Evolutionary conservation across 441 rosid genomes (phyloP), one percentile per base, ranked within the genome.

Genomic region (Lepidium campestre): DNA sequence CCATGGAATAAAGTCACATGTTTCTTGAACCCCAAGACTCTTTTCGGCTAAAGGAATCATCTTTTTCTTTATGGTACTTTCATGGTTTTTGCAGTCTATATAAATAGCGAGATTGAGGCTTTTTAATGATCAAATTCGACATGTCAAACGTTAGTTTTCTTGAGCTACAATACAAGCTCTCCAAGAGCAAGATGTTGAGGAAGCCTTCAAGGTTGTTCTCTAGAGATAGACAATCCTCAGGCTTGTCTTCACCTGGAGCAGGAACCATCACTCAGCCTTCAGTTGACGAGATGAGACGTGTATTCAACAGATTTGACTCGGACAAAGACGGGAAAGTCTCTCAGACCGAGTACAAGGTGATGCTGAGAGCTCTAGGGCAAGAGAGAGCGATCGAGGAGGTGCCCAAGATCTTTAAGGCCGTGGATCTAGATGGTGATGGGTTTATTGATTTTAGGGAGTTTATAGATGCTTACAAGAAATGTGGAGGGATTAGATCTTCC

Each of bases 291-390:
- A 77, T 85, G 89, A 82, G 73, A 79, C 73, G 67, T 23, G 91
- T 90, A 34, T 93, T 89, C 62, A 79, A 85, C 50, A 89, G 81
- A 54, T 86, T 90, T 48, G 95, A 89, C 35, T 17, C 81, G 37
- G 80, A 90, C 75, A 85, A 78, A 76, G 97, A 88, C 37, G 98
- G 95, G 4, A 89, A 87, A 73, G 87, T 93, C 37, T 90, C 96
- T 31, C 93, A 80, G 78, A 72, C 70, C 25, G 95, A 90, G 77
- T 93, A 93, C 83, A 86, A 81, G 68, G 90, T 74, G n/a, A 79
- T 84, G 5, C 70, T 93, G 31, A 74, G 85, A 62, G 95, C 93
- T 23, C 22, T 90, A 13, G 82, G 90, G 57, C 90, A 84, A 72
- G 85, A 57, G 13, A 67, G 62, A 65, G 48, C 34, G 44, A 66